Evolutionary conservation across 495 filamentous ascomycete genomes (phyloP).

Genomic region (Lichenothelia convexa): DNA sequence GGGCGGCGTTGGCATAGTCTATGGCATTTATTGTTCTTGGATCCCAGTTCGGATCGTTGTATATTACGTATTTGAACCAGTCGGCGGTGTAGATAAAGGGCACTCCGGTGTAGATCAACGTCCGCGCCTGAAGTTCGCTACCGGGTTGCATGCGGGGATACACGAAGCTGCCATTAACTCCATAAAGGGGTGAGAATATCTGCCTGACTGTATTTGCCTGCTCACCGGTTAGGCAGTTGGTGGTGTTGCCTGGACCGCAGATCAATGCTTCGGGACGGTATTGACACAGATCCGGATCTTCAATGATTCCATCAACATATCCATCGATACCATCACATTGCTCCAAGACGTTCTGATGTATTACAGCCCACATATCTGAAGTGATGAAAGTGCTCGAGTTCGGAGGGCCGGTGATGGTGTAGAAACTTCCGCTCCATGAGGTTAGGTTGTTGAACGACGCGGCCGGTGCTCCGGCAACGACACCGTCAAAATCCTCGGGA

Average conservation of each 20-base stretch:
- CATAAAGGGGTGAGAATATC: slow-evolving; percentile 7
- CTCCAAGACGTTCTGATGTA: slow-evolving; percentile 13
- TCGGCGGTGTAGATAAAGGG: slow-evolving; percentile 12
- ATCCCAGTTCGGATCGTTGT: slow-evolving; percentile 31
- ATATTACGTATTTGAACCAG: slow-evolving; percentile 35
- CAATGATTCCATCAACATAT: slow-evolving; percentile 15
- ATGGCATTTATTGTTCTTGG: slow-evolving; percentile 17
- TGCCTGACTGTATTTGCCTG: slow-evolving; percentile 8
- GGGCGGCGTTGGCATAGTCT: slow-evolving; percentile 21
- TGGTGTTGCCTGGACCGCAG: slow-evolving; percentile 7
- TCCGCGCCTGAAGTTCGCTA: slow-evolving; percentile 1
- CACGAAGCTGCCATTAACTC: slow-evolving; percentile 14
- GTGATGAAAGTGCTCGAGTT: slow-evolving; percentile 11
- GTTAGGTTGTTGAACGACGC: background rate
- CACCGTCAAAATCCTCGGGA: slow-evolving; percentile 31
- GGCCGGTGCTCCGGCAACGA: slow-evolving; percentile 17
- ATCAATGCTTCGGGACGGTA: slow-evolving; percentile 10
- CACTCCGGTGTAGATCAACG: background rate
- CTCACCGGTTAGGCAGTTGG: slow-evolving; percentile 14
- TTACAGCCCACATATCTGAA: slow-evolving; percentile 11
- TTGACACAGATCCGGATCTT: slow-evolving; percentile 15
- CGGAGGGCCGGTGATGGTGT: slow-evolving; percentile 25
- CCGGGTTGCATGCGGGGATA: slow-evolving; percentile 20
- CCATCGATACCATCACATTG: slow-evolving; percentile 17
- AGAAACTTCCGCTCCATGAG: slow-evolving; percentile 19